Evolutionary conservation across 2,329 filamentous ascomycete genomes (phyloP).

Genomic region (Talaromyces sp.): DNA sequence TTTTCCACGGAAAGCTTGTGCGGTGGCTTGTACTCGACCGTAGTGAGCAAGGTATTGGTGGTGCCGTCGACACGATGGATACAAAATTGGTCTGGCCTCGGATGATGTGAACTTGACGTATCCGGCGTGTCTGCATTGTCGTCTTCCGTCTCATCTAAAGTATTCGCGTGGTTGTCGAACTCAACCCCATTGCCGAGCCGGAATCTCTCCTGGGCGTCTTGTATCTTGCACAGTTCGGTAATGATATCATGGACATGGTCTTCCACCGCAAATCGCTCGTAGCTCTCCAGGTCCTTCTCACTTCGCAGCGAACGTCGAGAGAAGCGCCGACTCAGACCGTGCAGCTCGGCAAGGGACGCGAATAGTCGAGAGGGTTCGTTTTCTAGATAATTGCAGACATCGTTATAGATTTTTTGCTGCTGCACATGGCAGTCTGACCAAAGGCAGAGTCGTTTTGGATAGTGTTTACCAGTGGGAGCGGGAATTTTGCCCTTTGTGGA

Average conservation of each 20-base stretch:
- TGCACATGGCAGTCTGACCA: conserved; percentile 19
- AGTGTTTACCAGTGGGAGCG: conserved; percentile 21
- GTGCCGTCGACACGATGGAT: conserved; percentile 15
- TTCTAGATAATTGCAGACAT: conserved; percentile 14
- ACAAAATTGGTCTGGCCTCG: conserved; percentile 19
- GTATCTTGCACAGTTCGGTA: conserved; percentile 16
- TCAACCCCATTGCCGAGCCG: conserved; percentile 16
- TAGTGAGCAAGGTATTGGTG: conserved; percentile 14
- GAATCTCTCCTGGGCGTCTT: conserved; percentile 17
- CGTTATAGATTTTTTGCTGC: conserved; percentile 18
- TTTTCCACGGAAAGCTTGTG: conserved; percentile 16
- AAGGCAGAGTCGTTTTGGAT: conserved; percentile 16
- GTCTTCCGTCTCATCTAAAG: conserved; percentile 12
- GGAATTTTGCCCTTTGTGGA: conserved; percentile 22
- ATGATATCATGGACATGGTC: conserved; percentile 15
- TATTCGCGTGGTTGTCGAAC: conserved; percentile 20
- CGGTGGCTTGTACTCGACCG: conserved; percentile 18
- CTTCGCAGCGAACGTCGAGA: background rate
- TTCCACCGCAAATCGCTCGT: conserved; percentile 20
- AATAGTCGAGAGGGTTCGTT: conserved; percentile 15
- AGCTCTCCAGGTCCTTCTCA: conserved; percentile 11
- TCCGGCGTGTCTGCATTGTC: background rate
- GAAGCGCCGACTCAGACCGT: conserved; percentile 15
- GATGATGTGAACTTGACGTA: background rate
- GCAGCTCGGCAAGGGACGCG: conserved; percentile 14